These are phyloP conservation scores for Trichoderma orchidacearum DNA, from an alignment of 495 filamentous ascomycete species.

Conservation along the genomic window DNA sequence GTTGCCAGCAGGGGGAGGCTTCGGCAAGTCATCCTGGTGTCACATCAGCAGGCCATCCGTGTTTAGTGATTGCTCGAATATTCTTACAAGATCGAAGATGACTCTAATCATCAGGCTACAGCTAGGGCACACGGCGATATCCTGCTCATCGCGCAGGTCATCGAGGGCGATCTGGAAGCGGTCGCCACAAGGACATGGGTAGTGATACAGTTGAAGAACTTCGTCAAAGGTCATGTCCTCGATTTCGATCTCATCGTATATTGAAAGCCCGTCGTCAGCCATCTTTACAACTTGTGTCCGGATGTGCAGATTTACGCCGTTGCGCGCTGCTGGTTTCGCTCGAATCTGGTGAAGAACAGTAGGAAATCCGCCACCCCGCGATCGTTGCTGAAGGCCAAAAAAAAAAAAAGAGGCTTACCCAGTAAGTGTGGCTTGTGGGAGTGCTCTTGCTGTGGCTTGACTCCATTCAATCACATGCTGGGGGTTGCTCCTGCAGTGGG, in stretches of 20 bases:
- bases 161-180: slow-evolving; percentile 83
- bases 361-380: not conserved
- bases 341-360: not conserved
- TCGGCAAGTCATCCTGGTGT: slow-evolving; percentile 9
- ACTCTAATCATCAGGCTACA: slow-evolving; percentile 94
- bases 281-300: slow-evolving; percentile 21
- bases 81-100: slow-evolving; percentile 73
- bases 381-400: not conserved
- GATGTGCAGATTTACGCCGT: not conserved
- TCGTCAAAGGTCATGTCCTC: slow-evolving; percentile 95
- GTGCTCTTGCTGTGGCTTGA: not conserved
- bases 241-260: slow-evolving; percentile 99
- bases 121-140: slow-evolving; percentile 90
- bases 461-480: not conserved
- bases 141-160: slow-evolving; percentile 76
- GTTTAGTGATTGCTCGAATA: not conserved
- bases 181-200: slow-evolving; percentile 94
- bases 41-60: not conserved
- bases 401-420: not conserved
- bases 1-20: slow-evolving; percentile 12
- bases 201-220: slow-evolving; percentile 74
- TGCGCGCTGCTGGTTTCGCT: not conserved
- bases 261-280: slow-evolving; percentile 54
- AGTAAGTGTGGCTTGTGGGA: not conserved
- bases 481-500: not conserved